These are phyloP conservation scores for Puccinellia tenuiflora DNA, from an alignment of 176 grass and related monocot genomes.

Conservation along the genomic window DNA sequence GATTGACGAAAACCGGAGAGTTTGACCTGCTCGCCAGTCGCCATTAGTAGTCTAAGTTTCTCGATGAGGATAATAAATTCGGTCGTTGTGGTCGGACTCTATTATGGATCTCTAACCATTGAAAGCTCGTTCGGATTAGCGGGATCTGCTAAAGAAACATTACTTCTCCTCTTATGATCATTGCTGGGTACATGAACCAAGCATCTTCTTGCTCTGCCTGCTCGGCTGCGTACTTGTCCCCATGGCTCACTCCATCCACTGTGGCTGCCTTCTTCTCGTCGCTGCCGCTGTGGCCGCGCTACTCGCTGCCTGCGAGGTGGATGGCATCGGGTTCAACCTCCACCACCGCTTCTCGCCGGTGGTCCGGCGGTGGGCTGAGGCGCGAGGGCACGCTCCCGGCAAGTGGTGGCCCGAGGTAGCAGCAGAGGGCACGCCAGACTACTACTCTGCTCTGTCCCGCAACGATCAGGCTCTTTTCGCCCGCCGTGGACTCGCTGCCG, in stretches of 20 bases:
- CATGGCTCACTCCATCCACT: conserved; percentile 30
- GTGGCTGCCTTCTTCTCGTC: neutral
- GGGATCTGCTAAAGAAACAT: too few relatives aligned
- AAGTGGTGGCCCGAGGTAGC: conserved; percentile 16
- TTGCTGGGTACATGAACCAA: neutral
- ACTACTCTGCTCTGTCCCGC: conserved; percentile 53
- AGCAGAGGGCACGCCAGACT: conserved; percentile 40
- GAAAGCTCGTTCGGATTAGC: too few relatives aligned
- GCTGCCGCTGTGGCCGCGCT: neutral
- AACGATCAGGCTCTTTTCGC: conserved; percentile 51
- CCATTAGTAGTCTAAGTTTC: too few relatives aligned
- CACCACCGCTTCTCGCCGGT: conserved; percentile 68
- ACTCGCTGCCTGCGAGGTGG: neutral
- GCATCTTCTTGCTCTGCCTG: neutral
- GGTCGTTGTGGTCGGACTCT: too few relatives aligned
- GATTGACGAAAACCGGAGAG: too few relatives aligned
- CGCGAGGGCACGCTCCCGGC: conserved; percentile 11
- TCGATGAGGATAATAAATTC: too few relatives aligned
- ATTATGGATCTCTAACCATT: too few relatives aligned
- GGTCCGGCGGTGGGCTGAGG: conserved; percentile 53
- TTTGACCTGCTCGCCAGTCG: too few relatives aligned
- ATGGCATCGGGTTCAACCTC: conserved; percentile 43
- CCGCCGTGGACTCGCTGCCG: conserved; percentile 41
- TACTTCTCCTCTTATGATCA: neutral
- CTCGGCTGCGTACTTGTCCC: conserved; percentile 1